Evolutionary conservation across 2,329 filamentous ascomycete genomes (phyloP).

Genomic region (Xylariaceae sp.): DNA sequence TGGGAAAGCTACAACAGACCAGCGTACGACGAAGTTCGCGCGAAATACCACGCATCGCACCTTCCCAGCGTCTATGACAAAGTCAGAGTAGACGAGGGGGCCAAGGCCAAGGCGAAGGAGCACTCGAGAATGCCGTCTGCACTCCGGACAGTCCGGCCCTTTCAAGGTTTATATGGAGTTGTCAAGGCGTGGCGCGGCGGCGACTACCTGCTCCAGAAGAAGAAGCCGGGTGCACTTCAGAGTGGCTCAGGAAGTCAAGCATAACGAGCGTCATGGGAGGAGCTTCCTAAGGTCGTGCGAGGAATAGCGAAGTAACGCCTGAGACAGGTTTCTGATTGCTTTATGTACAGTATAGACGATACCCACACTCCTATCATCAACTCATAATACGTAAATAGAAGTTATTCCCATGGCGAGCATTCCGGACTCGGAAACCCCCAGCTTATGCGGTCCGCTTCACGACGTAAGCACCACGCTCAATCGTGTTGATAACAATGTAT

Average conservation of each 20-base stretch:
- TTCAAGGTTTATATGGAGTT: slow-evolving; percentile 43
- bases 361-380: neutral
- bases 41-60: slow-evolving; percentile 54
- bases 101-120: slow-evolving; percentile 26
- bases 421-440: too few relatives aligned
- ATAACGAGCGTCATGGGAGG: too few relatives aligned
- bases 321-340: neutral
- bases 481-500: slow-evolving; percentile 41
- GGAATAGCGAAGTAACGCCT: neutral
- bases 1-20: slow-evolving; percentile 59
- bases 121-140: slow-evolving; percentile 28
- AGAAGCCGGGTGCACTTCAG: slow-evolving; percentile 1
- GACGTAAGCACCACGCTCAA: slow-evolving; percentile 41
- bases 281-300: too few relatives aligned
- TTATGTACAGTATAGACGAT: neutral
- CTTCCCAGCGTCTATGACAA: slow-evolving; percentile 66
- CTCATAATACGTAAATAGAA: neutral
- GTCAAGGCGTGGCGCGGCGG: slow-evolving; percentile 39
- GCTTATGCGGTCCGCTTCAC: slow-evolving; percentile 28
- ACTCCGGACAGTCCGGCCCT: slow-evolving; percentile 35
- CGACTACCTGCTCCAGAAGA: slow-evolving; percentile 40
- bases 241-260: neutral
- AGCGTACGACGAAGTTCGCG: slow-evolving; percentile 55
- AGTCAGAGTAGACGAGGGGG: slow-evolving; percentile 47
- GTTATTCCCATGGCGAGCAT: neutral